These are phyloP conservation scores for Arthrobotrys megalospora DNA, from an alignment of 2,329 filamentous ascomycete species.

Conservation along the genomic window DNA sequence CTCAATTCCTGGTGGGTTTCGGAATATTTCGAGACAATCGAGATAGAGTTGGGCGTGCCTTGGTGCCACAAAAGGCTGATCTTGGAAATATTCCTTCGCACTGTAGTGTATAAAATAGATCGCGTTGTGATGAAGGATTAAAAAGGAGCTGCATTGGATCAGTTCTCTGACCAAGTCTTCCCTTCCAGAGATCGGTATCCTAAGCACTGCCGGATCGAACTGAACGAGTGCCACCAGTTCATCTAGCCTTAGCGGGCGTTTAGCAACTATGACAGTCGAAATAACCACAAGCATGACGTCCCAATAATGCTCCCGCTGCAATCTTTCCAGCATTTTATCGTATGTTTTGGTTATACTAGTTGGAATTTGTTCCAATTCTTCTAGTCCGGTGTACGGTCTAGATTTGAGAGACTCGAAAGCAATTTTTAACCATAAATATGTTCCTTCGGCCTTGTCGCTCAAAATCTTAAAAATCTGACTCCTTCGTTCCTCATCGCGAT, in stretches of 20 bases:
- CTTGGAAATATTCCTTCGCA: not conserved
- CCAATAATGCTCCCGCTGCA: not conserved
- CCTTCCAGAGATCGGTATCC: not conserved
- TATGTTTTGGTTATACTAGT: not conserved
- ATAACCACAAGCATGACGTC: not conserved
- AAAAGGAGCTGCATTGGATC: not conserved
- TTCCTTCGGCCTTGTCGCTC: not conserved
- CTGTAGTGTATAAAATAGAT: not conserved
- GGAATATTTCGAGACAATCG: not conserved
- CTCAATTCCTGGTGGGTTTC: not conserved
- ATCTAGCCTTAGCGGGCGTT: not conserved
- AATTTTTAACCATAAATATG: not conserved
- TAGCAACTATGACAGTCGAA: not conserved
- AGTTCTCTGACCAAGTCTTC: not conserved
- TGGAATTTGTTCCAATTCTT: not conserved
- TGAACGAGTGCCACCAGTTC: not conserved
- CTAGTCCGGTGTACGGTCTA: not conserved
- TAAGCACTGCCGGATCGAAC: not conserved
- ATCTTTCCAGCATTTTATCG: not conserved
- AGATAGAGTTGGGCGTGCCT: not conserved
- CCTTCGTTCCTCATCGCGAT: not conserved
- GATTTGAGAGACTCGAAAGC: not conserved
- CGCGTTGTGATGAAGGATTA: not conserved
- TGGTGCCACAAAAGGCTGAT: not conserved
- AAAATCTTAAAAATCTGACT: not conserved